phyloP scores from a whole-genome alignment of 306 rosid species.

The Astragalus membranaceus region DNA sequence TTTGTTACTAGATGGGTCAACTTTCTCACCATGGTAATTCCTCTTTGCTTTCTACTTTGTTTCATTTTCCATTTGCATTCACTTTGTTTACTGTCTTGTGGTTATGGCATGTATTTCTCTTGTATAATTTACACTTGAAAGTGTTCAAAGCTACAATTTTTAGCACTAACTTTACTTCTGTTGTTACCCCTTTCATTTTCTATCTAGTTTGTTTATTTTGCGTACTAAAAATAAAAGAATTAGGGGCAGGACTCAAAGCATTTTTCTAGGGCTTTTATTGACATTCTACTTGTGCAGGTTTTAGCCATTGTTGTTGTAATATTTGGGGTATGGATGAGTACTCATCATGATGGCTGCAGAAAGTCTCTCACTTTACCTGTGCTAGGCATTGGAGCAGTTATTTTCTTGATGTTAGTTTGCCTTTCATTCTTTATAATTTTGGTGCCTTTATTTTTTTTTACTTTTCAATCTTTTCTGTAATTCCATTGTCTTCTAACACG shows the following conservation, averaged over 20 bases:
- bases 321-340: slow-evolving; percentile 91
- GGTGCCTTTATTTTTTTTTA: neutral
- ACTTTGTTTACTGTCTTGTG: neutral
- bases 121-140: slow-evolving; percentile 2
- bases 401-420: slow-evolving; percentile 71
- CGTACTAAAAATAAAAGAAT: neutral
- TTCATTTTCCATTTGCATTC: too few relatives aligned
- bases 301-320: slow-evolving; percentile 61
- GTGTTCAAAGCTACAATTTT: slow-evolving; percentile 7
- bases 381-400: slow-evolving; percentile 68
- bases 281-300: slow-evolving; percentile 44
- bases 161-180: slow-evolving; percentile 1
- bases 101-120: neutral
- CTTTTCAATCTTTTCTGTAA: neutral
- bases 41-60: neutral
- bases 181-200: neutral
- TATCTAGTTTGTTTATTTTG: neutral
- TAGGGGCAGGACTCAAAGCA: neutral
- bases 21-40: slow-evolving; percentile 75
- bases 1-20: slow-evolving; percentile 93
- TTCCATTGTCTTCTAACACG: neutral
- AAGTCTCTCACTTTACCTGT: slow-evolving; percentile 82
- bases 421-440: slow-evolving; percentile 1
- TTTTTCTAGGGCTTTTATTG: neutral
- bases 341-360: slow-evolving; percentile 76